Evolutionary conservation across 2,329 filamentous ascomycete species (phyloP), one percentile per base, ranked within the genome.

Genomic region (Thermothelomyces thermophilus): DNA sequence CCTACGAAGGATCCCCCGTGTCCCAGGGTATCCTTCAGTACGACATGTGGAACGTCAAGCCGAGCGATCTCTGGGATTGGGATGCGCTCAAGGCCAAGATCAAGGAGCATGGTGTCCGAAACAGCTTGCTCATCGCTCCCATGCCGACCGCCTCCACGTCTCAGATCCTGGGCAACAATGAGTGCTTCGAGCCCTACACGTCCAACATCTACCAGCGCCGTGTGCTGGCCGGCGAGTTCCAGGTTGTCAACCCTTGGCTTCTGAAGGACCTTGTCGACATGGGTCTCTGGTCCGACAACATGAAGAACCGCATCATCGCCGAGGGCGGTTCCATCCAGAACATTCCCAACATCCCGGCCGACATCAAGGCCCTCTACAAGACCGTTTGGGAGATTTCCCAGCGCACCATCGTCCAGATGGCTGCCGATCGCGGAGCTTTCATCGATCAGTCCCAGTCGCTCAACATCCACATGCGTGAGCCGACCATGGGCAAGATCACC

Each of bases 231-330:
- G 93, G 93, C 62, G 93, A 98, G 70, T 98, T 98, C 83, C 93
- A 98, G 74, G 89, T 98, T 48, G 93, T 98, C 69, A 98, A 98
- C 76, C 93, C 93, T 46, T 98, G 93, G 93, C 74, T 98, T 56
- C 82, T 98, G 54, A 96, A 95, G 78, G 93, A 98, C 64, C 83
- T 98, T 26, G 93, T 98, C 60, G 93, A 98, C 66, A 87, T 96
- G 75, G 93, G 93, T 54, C 79, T 98, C 39, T 98, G 93, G 93
- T 96, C 91, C 41, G 91, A 98, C 72, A 89, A 90, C 74, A 98
- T 98, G 93, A 98, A 98, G 84, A 98, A 98, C 78, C 90, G 93
- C 63, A 98, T 98, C 77, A 98, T 98, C 64, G 86, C 93, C 51
- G 91, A 96, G 56, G 88, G 88, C 60, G 93, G 93, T 59, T 97